Evolutionary conservation across 2,329 filamentous ascomycete species (phyloP).

Genomic region (Penicillium sp.): DNA sequence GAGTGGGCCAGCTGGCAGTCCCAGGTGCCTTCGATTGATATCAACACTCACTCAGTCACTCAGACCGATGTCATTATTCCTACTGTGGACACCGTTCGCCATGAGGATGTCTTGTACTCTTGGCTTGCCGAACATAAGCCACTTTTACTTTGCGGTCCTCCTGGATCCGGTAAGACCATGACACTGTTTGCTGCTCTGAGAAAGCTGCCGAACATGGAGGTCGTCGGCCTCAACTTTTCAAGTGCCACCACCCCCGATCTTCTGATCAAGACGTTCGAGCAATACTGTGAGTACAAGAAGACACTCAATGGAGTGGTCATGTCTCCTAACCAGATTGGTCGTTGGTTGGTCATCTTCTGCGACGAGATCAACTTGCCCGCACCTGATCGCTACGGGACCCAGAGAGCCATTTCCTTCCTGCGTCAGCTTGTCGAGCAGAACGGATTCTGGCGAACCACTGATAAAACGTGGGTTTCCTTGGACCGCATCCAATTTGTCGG

Average conservation of each 20-base stretch:
- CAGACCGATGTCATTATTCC: conserved; percentile 99
- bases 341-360: conserved; percentile 98
- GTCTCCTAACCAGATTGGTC: conserved; percentile 92
- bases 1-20: conserved; percentile 95
- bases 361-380: conserved; percentile 99
- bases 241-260: conserved; percentile 97
- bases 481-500: conserved; percentile 99
- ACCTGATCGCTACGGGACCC: conserved; percentile 95
- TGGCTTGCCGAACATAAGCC: conserved; percentile 99
- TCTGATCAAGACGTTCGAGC: conserved; percentile 98
- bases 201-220: conserved; percentile 98
- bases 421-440: conserved; percentile 98
- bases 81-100: conserved; percentile 93
- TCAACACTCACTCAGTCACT: conserved; percentile 97
- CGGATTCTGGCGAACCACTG: conserved; percentile 96
- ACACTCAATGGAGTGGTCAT: conserved; percentile 94
- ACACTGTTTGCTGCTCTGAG: conserved; percentile 96
- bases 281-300: conserved; percentile 99
- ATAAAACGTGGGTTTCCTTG: conserved; percentile 96
- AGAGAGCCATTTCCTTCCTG: conserved; percentile 95
- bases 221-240: conserved; percentile 98
- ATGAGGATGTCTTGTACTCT: conserved; percentile 98
- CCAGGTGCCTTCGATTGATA: conserved; percentile 90
- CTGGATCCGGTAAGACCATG: conserved; percentile 99
- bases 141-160: conserved; percentile 91